Percentiles rank a stretch among this genome's conserved stretches.
Conservation (phyloP, 2,329 filamentous ascomycete genomes). For the Aspergillus intermedius region DNA sequence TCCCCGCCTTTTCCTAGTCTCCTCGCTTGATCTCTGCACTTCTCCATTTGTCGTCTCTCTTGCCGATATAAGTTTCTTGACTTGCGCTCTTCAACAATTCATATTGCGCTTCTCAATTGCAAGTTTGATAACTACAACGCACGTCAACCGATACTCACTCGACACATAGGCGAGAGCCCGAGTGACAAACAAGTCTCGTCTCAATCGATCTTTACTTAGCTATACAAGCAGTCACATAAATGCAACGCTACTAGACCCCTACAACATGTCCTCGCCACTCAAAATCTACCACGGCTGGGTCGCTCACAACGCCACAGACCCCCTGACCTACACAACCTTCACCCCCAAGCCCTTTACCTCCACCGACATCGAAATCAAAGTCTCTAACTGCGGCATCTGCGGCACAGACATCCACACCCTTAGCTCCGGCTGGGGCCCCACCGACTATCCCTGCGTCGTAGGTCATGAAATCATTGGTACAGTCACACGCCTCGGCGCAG, state of each 20-base stretch:
- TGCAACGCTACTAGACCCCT: neutral
- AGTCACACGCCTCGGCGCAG: constrained; percentile 48
- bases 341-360: constrained; percentile 45
- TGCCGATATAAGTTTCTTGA: too few relatives aligned
- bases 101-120: too few relatives aligned
- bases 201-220: too few relatives aligned
- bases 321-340: constrained; percentile 29
- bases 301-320: constrained; percentile 27
- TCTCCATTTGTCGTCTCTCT: neutral
- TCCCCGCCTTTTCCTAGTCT: constrained; percentile 7
- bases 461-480: constrained; percentile 62
- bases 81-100: too few relatives aligned
- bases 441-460: constrained; percentile 46
- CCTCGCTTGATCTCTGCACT: neutral
- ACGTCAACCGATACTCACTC: too few relatives aligned
- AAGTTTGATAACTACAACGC: too few relatives aligned
- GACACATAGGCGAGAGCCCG: too few relatives aligned
- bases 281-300: constrained; percentile 38
- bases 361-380: constrained; percentile 59
- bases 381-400: constrained; percentile 62
- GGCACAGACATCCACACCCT: constrained; percentile 57
- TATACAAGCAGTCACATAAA: too few relatives aligned
- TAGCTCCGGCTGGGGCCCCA: constrained; percentile 43
- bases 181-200: neutral
- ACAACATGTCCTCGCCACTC: constrained; percentile 1